Evolutionary conservation across 176 grass and related monocot genomes (phyloP).

Genomic region (Tuctoria greenei): DNA sequence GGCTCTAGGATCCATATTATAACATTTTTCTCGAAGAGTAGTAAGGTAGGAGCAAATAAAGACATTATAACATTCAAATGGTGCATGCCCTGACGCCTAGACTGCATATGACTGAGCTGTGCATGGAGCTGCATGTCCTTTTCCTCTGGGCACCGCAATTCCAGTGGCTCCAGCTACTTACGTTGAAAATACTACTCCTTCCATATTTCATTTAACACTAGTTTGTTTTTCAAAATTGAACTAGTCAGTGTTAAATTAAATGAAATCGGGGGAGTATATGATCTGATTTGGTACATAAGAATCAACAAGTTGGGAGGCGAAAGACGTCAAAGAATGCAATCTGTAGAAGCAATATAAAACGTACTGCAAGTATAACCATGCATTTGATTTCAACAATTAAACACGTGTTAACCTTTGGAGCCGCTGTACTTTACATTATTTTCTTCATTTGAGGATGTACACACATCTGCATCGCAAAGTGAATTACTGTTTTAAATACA

Average conservation of each 20-base stretch:
- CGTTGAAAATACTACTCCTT: background rate
- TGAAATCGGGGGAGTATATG: too few species aligned
- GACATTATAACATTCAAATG: slow-evolving; percentile 13
- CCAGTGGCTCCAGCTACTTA: background rate
- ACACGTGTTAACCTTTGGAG: background rate
- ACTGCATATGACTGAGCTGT: background rate
- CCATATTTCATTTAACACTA: too few species aligned
- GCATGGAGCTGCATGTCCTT: background rate
- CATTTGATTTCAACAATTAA: background rate
- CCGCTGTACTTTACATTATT: background rate
- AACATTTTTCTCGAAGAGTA: background rate
- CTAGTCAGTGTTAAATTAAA: too few species aligned
- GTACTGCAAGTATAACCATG: background rate
- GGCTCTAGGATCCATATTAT: background rate
- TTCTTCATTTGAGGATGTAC: background rate
- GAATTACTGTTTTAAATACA: background rate
- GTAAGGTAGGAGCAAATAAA: background rate
- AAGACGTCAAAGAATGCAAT: background rate
- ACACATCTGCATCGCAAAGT: background rate
- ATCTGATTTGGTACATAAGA: background rate
- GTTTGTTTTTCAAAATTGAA: too few species aligned
- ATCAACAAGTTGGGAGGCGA: background rate
- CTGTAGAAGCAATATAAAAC: background rate
- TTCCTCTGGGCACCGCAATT: background rate
- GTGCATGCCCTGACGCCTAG: background rate